Base-by-base conservation (phyloP, 768 basidiomycete species). In the Psilocybe cubensis region DNA sequence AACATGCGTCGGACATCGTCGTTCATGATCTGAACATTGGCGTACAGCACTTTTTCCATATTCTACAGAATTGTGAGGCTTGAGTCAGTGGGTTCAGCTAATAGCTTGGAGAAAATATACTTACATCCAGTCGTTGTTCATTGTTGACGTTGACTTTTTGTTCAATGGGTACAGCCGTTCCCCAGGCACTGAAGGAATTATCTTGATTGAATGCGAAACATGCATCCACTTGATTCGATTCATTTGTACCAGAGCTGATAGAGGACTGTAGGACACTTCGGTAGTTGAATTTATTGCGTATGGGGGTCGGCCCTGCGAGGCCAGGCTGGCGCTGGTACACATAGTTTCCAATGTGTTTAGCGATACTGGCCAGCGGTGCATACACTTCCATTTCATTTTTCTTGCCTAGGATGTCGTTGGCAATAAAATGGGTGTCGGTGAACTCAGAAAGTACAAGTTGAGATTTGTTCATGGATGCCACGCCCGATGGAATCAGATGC, bases 1-100 rank as follows among this genome's bases (percentile, higher is more conserved):
- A 60, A 68, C 57, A 62, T 66, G 14, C 68, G 58, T 12, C 67
- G 59, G 24, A 53, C 43, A 54, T 70, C 67, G 33, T 65, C 67
- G 42, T 68, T 65, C 65, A 70, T 65, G 28, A 66, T 64, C 31
- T 66, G 62, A 27, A 55, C 23, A 38, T 52, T 49, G 54, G 43
- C 43, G 2, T 43, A 35, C 0, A 58, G 20, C 10, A 58, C 20
- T 27, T 53, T 14, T 58, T 41, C n/a, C 1, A 51, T 43, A 46
- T 59, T 61, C 61, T 63, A 28, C 31, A 43, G 40, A 55, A 35
- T 23, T 33, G 40, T 56, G 28, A 49, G 28, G 52, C n/a, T n/a
- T n/a, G n/a, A 40, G 41, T 40, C 31, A 28, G 44, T 43, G 31
- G 23, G 28, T 11, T 5, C 18, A 14, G 33, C 17, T 20, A 9